Evolutionary conservation across 768 basidiomycete genomes (phyloP), one percentile per base, ranked within the genome.

Genomic region (Amanita molliuscula): DNA sequence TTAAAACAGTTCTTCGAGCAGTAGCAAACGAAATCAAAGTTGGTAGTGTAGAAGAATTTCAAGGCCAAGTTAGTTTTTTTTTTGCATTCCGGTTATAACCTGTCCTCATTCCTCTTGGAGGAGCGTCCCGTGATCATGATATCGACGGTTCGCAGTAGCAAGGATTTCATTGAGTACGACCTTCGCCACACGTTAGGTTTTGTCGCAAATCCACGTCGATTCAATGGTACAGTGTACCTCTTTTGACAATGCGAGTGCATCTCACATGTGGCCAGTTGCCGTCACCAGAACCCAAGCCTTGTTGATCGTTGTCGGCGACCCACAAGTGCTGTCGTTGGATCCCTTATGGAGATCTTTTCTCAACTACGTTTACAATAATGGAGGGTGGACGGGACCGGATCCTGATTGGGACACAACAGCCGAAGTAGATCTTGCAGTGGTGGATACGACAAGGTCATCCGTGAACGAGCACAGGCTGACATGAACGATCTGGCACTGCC

Each of bases 21-120:
- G 58, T 51, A 67, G 56, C 54, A 54, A 34, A 51, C 18, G 69
- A 63, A 9, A 68, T 82, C 56, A 82, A 77, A 52, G 78, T 84
- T 9, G 82, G 80, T 25, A 79, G 76, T 40, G 81, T 82, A 3
- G 82, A 85, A 60, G 78, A 81, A 49, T 83, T 81, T 61, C 82
- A 84, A 59, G 82, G 82, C 2, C 79, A 82, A 62, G 79, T 76
- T 11, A 59, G 53, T 51, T 59, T 35, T 16, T 21, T 4, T 40
- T 15, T 10, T 15, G 50, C 55, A 0, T 66, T 65, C 2, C 45
- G 68, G 11, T 58, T 69, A 0, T 72, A 67, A 60, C 63, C n/a
- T n/a, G n/a, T n/a, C n/a, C n/a, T n/a, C n/a, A n/a, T n/a, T n/a
- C n/a, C 38, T 6, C 48, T n/a, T n/a, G n/a, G n/a, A 80, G 77